Base-by-base conservation (phyloP, 305 asterid species). In the Fraxinus sp. region DNA sequence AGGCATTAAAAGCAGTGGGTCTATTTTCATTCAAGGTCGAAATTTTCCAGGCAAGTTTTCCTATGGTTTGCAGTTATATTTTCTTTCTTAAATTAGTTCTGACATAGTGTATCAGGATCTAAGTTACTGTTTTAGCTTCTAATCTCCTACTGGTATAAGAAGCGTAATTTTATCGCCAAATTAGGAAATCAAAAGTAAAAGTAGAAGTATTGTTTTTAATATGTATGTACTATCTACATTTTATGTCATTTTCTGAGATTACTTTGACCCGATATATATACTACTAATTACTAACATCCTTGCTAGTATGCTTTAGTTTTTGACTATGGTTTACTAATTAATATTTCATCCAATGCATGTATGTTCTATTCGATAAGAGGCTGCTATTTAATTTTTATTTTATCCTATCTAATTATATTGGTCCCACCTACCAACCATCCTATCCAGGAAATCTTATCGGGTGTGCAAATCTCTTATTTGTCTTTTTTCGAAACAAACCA, bases 1-100 rank as follows among this genome's bases (percentile, higher is more conserved):
- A 91, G 85, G 98, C 99, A 83, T 70, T 49, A 78, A 95, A 92
- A 90, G 91, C 90, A 30, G 78, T 95, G 78, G 94, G 89, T 0
- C 87, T 84, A 76, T 86, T 91, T 80, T 24, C 88, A 9, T 93
- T 89, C 90, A 94, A 91, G 89, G 97, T 90, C 57, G 98, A 95
- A 82, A 88, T 90, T 74, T 94, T 95, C 88, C 94, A 93, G 94
- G 99, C 94, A 83, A 26, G 83, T 75, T 24, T 24, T 35, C 41
- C 37, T 59, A 68, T 44, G 22, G 62, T 77, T 82, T 81, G 68
- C 55, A 10, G 79, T 81, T 78, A 80, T 44, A 64, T 8, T 46
- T 49, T 52, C 79, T 84, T 4, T n/a, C 39, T 18, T 26, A 16
- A 77, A 24, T 33, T 66, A 30, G 26, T 46, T 78, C 49, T 77